phyloP scores from a whole-genome alignment of 495 filamentous ascomycete genomes.

The Talaromyces trachyspermus region DNA sequence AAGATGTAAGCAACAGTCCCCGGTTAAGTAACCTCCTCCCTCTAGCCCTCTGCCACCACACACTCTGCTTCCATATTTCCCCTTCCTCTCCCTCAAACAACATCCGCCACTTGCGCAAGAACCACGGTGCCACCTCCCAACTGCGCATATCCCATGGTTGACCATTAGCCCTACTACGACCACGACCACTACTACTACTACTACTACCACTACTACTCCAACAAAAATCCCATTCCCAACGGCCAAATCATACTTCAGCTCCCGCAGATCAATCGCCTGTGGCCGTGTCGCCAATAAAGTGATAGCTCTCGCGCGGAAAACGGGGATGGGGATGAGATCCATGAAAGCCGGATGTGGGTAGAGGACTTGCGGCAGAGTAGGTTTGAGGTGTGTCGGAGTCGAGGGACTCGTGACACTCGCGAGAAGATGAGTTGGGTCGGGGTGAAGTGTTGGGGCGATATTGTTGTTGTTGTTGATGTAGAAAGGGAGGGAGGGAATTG shows the following conservation, averaged over 20 bases:
- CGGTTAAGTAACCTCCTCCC: no score
- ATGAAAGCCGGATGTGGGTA: slow-evolving; percentile 35
- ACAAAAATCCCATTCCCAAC: slow-evolving; percentile 17
- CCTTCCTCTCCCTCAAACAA: slow-evolving; percentile 10
- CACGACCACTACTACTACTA: neutral
- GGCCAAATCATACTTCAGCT: slow-evolving; percentile 35
- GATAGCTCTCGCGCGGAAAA: slow-evolving; percentile 31
- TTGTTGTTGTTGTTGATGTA: no score
- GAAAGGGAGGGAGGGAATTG: no score
- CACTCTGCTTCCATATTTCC: neutral
- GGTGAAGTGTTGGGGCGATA: no score
- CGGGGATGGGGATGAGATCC: slow-evolving; percentile 35
- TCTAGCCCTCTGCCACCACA: slow-evolving; percentile 2
- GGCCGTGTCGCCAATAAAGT: slow-evolving; percentile 25
- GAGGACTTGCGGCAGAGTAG: slow-evolving; percentile 38
- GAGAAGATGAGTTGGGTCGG: slow-evolving; percentile 16
- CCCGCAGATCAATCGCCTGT: slow-evolving; percentile 24
- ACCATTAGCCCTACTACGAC: neutral
- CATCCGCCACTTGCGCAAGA: slow-evolving; percentile 25
- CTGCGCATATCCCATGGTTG: slow-evolving; percentile 28
- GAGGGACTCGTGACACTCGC: slow-evolving; percentile 14
- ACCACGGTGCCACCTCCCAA: slow-evolving; percentile 34
- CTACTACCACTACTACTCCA: slow-evolving; percentile 4
- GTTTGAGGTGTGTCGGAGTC: slow-evolving; percentile 32
- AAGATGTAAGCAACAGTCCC: no score